A percentile compares a stretch with the other conserved stretches of the same genome.
Conservation (phyloP, 202 grass and related monocot genomes). For the Setaria italica region DNA sequence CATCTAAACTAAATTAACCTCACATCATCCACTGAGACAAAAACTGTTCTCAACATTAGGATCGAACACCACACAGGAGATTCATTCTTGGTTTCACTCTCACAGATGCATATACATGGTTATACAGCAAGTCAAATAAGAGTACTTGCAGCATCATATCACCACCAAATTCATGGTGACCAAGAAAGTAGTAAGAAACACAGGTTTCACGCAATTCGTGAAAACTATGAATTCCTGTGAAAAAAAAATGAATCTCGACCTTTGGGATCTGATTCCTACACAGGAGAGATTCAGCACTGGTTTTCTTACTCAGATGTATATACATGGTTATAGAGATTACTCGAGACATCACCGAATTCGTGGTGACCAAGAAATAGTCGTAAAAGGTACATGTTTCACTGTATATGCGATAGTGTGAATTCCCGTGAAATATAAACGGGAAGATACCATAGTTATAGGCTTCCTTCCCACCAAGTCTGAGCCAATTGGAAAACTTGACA, state of each 20-base stretch:
- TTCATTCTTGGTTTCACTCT: not conserved
- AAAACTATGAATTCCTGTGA: conserved; percentile 1
- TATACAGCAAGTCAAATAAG: not conserved
- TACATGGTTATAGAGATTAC: conserved; percentile 29
- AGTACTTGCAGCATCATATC: conserved; percentile 5
- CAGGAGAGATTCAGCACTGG: not conserved
- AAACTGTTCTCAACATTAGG: not conserved
- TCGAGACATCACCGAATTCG: conserved; percentile 16
- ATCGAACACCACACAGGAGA: not conserved
- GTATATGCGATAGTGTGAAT: not conserved
- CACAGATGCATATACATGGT: not conserved
- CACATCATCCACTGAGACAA: too few species aligned
- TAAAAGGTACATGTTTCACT: too few species aligned
- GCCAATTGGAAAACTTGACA: not conserved
- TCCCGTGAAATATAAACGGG: not conserved
- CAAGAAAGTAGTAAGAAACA: not conserved
- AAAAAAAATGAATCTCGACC: not conserved
- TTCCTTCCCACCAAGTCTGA: conserved; percentile 4
- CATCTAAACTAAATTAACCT: too few species aligned
- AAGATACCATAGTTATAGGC: not conserved
- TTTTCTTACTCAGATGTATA: not conserved
- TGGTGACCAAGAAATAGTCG: not conserved
- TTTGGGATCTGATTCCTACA: not conserved
- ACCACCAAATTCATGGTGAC: not conserved
- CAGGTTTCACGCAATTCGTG: not conserved